These are phyloP conservation scores for Cladosporium sp. DNA, from an alignment of 2,329 filamentous ascomycete genomes.

Conservation along the genomic window DNA sequence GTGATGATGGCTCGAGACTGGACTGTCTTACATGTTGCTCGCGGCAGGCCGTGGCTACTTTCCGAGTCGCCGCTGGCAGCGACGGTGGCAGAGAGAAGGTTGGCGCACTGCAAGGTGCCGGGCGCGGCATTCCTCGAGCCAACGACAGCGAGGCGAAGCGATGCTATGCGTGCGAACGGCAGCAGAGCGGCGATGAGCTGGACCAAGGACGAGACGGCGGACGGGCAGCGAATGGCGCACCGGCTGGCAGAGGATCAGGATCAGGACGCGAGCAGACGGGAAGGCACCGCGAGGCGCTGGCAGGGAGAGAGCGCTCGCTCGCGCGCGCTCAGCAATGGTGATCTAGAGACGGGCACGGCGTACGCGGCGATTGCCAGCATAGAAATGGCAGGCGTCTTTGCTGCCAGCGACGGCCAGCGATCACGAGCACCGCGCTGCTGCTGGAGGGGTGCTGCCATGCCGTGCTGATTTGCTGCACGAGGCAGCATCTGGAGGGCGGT, in stretches of 20 bases:
- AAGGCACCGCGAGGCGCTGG: background rate
- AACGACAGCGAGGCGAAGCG: background rate
- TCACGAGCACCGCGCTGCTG: background rate
- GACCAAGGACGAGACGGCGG: background rate
- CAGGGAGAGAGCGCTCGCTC: background rate
- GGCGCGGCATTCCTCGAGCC: constrained; percentile 10
- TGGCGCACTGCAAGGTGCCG: constrained; percentile 7
- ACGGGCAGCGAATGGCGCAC: background rate
- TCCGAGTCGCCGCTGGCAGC: constrained; percentile 1
- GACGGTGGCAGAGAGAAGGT: background rate
- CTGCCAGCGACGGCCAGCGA: constrained; percentile 1
- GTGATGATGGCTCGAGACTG: constrained; percentile 9
- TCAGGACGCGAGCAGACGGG: background rate
- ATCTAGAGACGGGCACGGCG: background rate
- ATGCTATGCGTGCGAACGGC: background rate
- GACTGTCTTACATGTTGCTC: constrained; percentile 9
- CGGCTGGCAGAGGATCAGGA: constrained; percentile 1
- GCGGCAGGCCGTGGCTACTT: background rate
- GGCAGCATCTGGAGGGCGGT: background rate
- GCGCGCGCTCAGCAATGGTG: background rate
- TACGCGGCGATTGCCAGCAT: background rate
- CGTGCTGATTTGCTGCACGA: constrained; percentile 5
- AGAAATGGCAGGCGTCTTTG: background rate
- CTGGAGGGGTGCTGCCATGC: background rate
- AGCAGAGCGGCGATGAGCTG: background rate